A percentile compares a stretch with the other conserved stretches of the same genome.
Conservation (phyloP, 2,329 filamentous ascomycete species). For the Eurotiales sp. region DNA sequence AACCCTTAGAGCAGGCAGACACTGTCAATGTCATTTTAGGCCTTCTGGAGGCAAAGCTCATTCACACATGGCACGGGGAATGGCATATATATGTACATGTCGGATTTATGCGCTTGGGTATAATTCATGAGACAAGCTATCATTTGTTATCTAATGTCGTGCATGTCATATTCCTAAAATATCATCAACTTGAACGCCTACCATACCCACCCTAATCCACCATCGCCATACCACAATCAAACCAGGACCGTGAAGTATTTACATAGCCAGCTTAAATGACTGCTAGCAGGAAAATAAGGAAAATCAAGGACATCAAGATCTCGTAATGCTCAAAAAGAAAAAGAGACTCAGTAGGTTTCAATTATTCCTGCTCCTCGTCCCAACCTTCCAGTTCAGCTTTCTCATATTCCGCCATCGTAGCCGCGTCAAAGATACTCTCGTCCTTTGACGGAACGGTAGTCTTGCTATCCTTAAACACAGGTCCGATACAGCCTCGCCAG, state of each 20-base stretch:
- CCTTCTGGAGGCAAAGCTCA: too few relatives aligned
- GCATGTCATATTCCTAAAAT: not conserved
- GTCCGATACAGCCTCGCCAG: conserved; percentile 88
- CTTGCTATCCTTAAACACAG: conserved; percentile 82
- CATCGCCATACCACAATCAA: not conserved
- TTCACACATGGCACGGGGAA: too few relatives aligned
- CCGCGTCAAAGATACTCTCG: conserved; percentile 72
- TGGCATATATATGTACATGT: too few relatives aligned
- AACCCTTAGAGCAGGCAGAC: too few relatives aligned
- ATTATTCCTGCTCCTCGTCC: conserved; percentile 71
- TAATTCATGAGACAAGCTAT: too few relatives aligned
- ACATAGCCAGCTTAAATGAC: not conserved
- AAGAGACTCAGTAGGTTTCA: not conserved
- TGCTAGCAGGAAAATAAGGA: too few relatives aligned
- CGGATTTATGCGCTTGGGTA: too few relatives aligned
- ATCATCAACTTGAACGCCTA: not conserved
- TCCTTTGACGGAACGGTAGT: conserved; percentile 65
- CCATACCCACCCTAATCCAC: not conserved
- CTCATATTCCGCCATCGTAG: conserved; percentile 68
- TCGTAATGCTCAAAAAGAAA: too few relatives aligned
- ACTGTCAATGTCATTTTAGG: too few relatives aligned
- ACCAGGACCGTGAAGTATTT: not conserved
- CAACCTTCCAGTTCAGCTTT: conserved; percentile 74
- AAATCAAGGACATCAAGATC: too few relatives aligned
- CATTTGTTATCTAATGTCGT: too few relatives aligned